Base-by-base conservation (phyloP, 352 stramenopile species). In the Blastocystis sp. region DNA sequence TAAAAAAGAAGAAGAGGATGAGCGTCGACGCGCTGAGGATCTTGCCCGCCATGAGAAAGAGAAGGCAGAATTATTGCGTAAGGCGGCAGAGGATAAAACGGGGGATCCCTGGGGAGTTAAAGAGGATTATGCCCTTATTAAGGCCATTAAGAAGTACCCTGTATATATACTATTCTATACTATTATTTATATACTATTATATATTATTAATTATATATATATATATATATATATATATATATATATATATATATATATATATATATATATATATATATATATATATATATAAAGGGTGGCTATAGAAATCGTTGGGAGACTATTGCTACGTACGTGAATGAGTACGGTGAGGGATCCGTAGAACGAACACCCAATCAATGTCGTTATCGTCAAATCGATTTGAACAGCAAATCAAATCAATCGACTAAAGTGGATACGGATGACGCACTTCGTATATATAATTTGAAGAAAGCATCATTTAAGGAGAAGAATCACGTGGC, bases 401-500 rank as follows among this genome's bases (percentile, higher is more conserved):
- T 19, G 23, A 45, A 47, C 24, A 19, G 24, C 24, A 59, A 59
- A 21, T 49, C 49, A 40, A 40, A 40, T 7, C 49, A 59, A 30
- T 49, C 46, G 28, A 59, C 49, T 18, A 59, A 59, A 28, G 49
- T 59, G 33, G 30, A 34, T 55, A 55, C 13, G 44, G 44, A 23
- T 9, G 49, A 43, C n/a, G 49, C 49, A 11, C 49, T 59, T 30
- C 36, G 65, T 35, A 59, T 67, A 19, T 65, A 71, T 23, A 32
- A 49, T 11, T 55, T 64, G n/a, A 47, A 40, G 18, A 36, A 66
- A 28, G n/a, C 47, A 35, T 47, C 65, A 37, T 64, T 72, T 39
- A 68, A 69, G 37, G 67, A 74, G 40, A 72, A 78, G 62, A 69
- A 70, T 43, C 57, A 68, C 21, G 64, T 70, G 32, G 57, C 67